A percentile compares a stretch with the other conserved stretches of the same genome.
Evolutionary conservation across 2,329 filamentous ascomycete species (phyloP).

Genomic region (Alternaria angustiovoidea): DNA sequence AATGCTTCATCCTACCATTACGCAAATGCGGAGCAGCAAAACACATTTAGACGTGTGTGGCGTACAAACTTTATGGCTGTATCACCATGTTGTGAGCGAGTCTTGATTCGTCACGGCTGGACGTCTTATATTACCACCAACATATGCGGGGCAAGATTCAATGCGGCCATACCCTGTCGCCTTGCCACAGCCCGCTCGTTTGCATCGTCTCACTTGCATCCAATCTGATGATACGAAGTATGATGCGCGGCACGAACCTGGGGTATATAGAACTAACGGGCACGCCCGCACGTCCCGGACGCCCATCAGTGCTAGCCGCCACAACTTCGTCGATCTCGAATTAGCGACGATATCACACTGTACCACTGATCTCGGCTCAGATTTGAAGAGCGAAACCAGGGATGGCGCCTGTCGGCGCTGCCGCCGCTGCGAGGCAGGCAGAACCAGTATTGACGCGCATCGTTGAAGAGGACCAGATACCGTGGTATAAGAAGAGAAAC

Average conservation of each 20-base stretch:
- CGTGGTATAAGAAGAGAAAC: conserved; percentile 52
- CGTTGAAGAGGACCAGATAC: conserved; percentile 50
- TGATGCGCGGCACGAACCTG: conserved; percentile 9
- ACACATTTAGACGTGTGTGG: not conserved
- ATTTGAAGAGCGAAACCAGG: conserved; percentile 1
- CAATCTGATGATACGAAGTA: conserved; percentile 5
- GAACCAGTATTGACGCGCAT: conserved; percentile 54
- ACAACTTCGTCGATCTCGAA: not conserved
- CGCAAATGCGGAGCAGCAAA: not conserved
- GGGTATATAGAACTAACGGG: conserved; percentile 17
- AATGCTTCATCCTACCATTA: not conserved
- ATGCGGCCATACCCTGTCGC: conserved; percentile 6
- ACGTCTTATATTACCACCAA: conserved; percentile 16
- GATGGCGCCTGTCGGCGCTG: conserved; percentile 29
- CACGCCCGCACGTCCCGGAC: conserved; percentile 9
- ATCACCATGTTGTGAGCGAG: not conserved
- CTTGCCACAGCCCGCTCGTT: conserved; percentile 5
- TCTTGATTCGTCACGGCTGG: not conserved
- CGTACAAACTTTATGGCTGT: not conserved
- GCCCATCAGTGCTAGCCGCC: conserved; percentile 7
- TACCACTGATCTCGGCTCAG: not conserved
- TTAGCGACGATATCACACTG: not conserved
- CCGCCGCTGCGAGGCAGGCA: conserved; percentile 27
- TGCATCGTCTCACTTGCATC: conserved; percentile 14
- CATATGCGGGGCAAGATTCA: conserved; percentile 15